phyloP scores from a whole-genome alignment of 345 rosid genomes.

The Dovyalis caffra region DNA sequence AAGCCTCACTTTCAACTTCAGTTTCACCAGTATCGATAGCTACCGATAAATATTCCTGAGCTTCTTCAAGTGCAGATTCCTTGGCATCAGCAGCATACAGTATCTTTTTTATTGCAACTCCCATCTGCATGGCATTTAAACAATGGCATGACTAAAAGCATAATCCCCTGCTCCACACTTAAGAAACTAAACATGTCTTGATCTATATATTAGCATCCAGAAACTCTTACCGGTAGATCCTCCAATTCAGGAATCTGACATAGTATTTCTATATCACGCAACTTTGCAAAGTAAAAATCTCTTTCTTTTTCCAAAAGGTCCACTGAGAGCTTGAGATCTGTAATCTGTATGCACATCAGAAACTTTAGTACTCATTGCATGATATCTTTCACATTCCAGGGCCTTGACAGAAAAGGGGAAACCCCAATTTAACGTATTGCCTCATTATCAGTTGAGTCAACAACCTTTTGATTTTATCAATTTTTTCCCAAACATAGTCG shows the following conservation, averaged over 20 bases:
- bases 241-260: constrained; percentile 76
- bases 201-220: background rate
- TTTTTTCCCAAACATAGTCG: background rate
- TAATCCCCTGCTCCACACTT: background rate
- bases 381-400: background rate
- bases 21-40: constrained; percentile 34
- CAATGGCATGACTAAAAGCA: background rate
- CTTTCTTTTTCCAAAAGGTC: constrained; percentile 85
- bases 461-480: background rate
- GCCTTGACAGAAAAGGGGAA: background rate
- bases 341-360: constrained; percentile 42
- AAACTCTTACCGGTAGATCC: constrained; percentile 57
- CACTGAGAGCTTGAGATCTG: constrained; percentile 69
- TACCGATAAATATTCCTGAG: constrained; percentile 59
- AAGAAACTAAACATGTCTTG: background rate
- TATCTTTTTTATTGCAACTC: constrained; percentile 79
- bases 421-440: background rate
- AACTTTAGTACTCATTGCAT: background rate
- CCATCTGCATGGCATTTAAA: constrained; percentile 48
- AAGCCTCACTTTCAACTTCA: constrained; percentile 32
- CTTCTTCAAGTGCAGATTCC: constrained; percentile 79
- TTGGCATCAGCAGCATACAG: constrained; percentile 79
- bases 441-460: background rate
- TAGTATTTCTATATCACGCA: constrained; percentile 80
- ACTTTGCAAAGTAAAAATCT: constrained; percentile 86